Evolutionary conservation across 2,329 filamentous ascomycete species (phyloP), one percentile per base, ranked within the genome.

Genomic region (Colletotrichum navitas): DNA sequence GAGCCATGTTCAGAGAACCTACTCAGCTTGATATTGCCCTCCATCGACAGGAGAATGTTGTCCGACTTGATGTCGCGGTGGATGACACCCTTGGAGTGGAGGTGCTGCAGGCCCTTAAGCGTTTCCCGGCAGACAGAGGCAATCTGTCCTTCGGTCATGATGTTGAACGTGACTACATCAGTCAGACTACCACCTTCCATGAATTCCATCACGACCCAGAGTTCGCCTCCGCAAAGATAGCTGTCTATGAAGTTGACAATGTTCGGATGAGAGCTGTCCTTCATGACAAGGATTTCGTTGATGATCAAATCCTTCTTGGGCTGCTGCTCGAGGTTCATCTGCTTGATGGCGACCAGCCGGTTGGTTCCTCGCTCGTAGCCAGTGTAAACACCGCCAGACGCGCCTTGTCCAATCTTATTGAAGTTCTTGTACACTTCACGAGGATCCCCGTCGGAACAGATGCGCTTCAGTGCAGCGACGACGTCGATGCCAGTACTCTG

Each of bases 241-340:
- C 95, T 98, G 85, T 98, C 96, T 84, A 98, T 95, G 82, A 98
- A 99, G 82, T 99, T 99, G 83, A 99, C 96, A 82, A 99, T 97
- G 80, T 98, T 98, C 78, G 94, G 95, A 80, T 99, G 96, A 70
- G 94, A 96, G 86, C 95, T 98, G 78, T 98, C 96, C 84, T 97
- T 97, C 96, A 99, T 99, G 70, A 99, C 96, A 70, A 99, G 84
- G 76, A 99, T 99, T 80, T 99, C 96, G 81, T 99, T 99, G 83
- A 99, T 98, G 78, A 99, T 99, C 60, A 98, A 86, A 77, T 99
- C 96, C 82, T 99, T 99, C 88, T 98, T 98, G 2, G 96, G 96
- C 78, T 99, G 96, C 82, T 98, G 93, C 81, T 98, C 96, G 67
- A 99, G 85, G 76, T 98, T 98, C 96, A 99, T 99, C 85, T 99